Evolutionary conservation across 306 rosid species (phyloP), one percentile per base, ranked within the genome.

Genomic region (Sphenostylis stenocarpa): DNA sequence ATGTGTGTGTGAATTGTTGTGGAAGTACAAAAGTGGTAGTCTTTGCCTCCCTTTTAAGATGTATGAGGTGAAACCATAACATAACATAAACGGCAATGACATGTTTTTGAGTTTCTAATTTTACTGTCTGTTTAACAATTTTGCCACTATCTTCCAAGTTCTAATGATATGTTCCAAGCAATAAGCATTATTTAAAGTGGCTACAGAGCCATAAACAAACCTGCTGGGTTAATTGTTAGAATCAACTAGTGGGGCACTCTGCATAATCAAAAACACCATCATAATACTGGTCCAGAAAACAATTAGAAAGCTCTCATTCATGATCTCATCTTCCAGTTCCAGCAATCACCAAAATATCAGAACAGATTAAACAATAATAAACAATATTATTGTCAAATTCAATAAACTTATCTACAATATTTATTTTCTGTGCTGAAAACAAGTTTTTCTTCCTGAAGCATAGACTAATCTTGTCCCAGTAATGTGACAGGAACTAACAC

Each of bases 31-130:
- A 23, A 74, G 26, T 55, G 43, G 23, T 75, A 74, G 77, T 45
- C 49, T 71, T 84, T 61, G 73, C 82, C 79, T 77, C 49, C 39
- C 72, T 81, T 82, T 81, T 62, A 16, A 58, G 80, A 62, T 73
- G 78, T 82, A 66, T 82, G 89, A 82, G 84, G 79, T 85, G 70
- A 84, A 75, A 77, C 71, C 49, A 73, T 73, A 33, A 79, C 55
- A 79, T 76, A 34, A 79, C 55, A 79, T 76, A 34, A 79, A 68
- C 73, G 78, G 72, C 65, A 89, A 86, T 81, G 85, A 80, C 87
- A 77, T 79, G 76, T 75, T 71, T 76, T 76, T 77, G 81, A 76
- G 74, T 83, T 83, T 82, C 70, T 80, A 67, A 24, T 56, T 67
- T 72, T 72, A 81, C 29, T 66, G 55, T 62, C 26, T 45, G 26